Conservation (phyloP, 1,139 yeast genomes). For the Taiozyma onychis region DNA sequence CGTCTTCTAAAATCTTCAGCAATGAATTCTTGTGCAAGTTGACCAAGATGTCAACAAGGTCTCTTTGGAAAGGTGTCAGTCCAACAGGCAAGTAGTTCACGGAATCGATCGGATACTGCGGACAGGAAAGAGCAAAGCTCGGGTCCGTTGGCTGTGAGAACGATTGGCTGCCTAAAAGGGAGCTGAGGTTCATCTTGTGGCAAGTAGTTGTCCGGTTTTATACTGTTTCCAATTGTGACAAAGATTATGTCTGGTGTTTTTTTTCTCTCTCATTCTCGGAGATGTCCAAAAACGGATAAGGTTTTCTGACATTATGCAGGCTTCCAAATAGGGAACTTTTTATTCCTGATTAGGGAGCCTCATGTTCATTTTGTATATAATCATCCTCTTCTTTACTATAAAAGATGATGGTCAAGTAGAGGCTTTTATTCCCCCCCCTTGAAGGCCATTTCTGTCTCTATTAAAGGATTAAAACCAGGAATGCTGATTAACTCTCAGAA, state of each 20-base stretch:
- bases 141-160: background rate
- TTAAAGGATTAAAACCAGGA: too few relatives aligned
- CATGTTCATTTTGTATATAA: too few relatives aligned
- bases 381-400: too few relatives aligned
- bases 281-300: too few relatives aligned
- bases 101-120: background rate
- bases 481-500: too few relatives aligned
- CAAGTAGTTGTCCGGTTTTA: background rate
- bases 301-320: too few relatives aligned
- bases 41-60: constrained; percentile 47
- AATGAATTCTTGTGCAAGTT: constrained; percentile 46
- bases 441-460: too few relatives aligned
- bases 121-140: background rate
- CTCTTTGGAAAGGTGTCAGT: constrained; percentile 49
- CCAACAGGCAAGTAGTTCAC: constrained; percentile 51
- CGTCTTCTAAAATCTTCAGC: constrained; percentile 14
- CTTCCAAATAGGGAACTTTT: too few relatives aligned
- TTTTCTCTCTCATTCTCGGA: background rate
- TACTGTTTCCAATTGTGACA: background rate
- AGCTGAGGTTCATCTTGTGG: background rate
- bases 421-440: too few relatives aligned
- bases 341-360: too few relatives aligned
- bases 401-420: too few relatives aligned
- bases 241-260: background rate
- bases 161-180: background rate